Conservation (phyloP, 306 rosid species). For the Cicer pinnatifidum region DNA sequence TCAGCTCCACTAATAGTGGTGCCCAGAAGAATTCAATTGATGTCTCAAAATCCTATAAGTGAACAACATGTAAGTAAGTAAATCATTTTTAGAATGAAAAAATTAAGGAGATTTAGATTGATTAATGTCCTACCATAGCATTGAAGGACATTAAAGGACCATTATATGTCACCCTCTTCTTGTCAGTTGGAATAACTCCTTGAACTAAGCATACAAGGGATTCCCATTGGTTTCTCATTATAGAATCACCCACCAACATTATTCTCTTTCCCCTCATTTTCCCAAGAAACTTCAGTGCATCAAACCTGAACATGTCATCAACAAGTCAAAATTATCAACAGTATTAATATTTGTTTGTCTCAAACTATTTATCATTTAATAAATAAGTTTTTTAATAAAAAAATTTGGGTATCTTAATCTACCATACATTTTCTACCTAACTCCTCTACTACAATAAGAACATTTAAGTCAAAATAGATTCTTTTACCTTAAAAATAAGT, state of each 20-base stretch:
- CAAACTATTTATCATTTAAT: too few species aligned
- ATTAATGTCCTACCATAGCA: constrained; percentile 65
- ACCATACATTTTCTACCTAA: too few species aligned
- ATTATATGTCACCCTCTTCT: constrained; percentile 69
- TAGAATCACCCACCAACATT: constrained; percentile 96
- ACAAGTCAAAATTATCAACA: constrained; percentile 34
- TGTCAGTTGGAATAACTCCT: constrained; percentile 81
- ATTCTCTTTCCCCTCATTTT: constrained; percentile 87
- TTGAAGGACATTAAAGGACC: constrained; percentile 95
- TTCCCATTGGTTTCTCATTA: constrained; percentile 98
- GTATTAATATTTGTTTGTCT: too few species aligned
- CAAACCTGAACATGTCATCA: constrained; percentile 64
- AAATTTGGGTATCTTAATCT: too few species aligned
- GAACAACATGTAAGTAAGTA: constrained; percentile 29
- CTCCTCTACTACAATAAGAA: too few species aligned
- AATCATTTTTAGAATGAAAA: constrained; percentile 30
- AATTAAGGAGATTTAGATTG: constrained; percentile 22
- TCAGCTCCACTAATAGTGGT: constrained; percentile 84
- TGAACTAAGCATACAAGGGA: constrained; percentile 92
- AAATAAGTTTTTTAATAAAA: too few species aligned
- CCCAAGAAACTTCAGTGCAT: constrained; percentile 83
- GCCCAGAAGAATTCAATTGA: constrained; percentile 95
- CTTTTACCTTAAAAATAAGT: too few species aligned
- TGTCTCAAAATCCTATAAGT: constrained; percentile 77
- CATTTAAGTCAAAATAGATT: too few species aligned